Conservation (phyloP, 2,329 filamentous ascomycete species). For the Apiospora malaysiana region DNA sequence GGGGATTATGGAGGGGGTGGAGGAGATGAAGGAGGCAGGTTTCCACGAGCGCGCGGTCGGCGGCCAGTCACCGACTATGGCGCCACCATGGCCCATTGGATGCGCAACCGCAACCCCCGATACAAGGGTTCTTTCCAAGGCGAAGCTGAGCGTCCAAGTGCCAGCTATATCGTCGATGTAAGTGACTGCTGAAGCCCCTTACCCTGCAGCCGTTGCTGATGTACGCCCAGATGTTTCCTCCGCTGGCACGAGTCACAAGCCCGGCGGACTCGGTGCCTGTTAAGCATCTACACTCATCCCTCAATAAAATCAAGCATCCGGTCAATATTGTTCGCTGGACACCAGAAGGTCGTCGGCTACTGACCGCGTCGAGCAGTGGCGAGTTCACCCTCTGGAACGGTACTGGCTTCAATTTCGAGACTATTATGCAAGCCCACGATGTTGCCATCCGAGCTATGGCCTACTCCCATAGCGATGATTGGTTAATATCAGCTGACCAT, state of each 20-base stretch:
- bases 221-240: constrained; percentile 77
- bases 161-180: constrained; percentile 90
- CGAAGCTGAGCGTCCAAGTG: constrained; percentile 82
- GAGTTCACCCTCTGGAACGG: constrained; percentile 99
- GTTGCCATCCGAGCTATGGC: constrained; percentile 80
- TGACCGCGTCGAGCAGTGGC: constrained; percentile 94
- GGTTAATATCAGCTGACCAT: constrained; percentile 94
- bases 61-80: constrained; percentile 90
- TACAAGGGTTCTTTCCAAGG: constrained; percentile 75
- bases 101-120: constrained; percentile 78
- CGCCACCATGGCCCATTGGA: constrained; percentile 88
- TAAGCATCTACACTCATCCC: constrained; percentile 96
- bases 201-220: not conserved
- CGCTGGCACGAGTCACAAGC: constrained; percentile 73
- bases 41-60: constrained; percentile 56
- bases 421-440: constrained; percentile 98
- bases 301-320: constrained; percentile 97
- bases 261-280: constrained; percentile 88
- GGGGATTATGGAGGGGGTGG: constrained; percentile 50
- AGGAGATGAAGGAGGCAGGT: constrained; percentile 49
- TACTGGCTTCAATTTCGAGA: constrained; percentile 99
- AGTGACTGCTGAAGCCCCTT: constrained; percentile 39
- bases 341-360: constrained; percentile 86
- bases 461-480: constrained; percentile 96
- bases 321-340: constrained; percentile 98